Evolutionary conservation across 176 grass and related monocot species (phyloP).

Genomic region (Oropetium thomaeum): DNA sequence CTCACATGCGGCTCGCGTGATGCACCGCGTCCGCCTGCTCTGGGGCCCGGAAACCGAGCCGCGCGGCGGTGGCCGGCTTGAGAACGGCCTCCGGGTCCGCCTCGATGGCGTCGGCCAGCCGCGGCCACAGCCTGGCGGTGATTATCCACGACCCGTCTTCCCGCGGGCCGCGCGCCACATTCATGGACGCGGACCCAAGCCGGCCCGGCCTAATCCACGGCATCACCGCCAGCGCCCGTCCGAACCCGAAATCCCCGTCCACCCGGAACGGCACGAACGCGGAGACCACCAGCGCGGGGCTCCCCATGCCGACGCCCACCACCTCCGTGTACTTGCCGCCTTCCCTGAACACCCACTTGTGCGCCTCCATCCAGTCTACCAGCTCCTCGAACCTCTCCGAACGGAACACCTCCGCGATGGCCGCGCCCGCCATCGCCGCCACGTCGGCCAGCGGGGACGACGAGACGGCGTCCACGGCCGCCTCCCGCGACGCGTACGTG

Average conservation of each 20-base stretch:
- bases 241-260: constrained; percentile 65
- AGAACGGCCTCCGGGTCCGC: constrained; percentile 44
- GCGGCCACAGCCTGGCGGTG: constrained; percentile 54
- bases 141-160: constrained; percentile 64
- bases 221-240: constrained; percentile 37
- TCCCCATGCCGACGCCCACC: constrained; percentile 55
- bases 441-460: constrained; percentile 28
- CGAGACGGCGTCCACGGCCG: constrained; percentile 3
- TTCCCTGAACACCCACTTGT: constrained; percentile 31
- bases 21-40: background rate
- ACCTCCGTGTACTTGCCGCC: constrained; percentile 67
- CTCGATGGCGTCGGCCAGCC: constrained; percentile 49
- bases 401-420: constrained; percentile 43
- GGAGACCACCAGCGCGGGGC: constrained; percentile 46
- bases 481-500: constrained; percentile 55
- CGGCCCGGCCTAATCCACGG: constrained; percentile 46
- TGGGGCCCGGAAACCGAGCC: constrained; percentile 28
- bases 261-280: constrained; percentile 46
- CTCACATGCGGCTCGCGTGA: background rate
- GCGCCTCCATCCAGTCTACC: constrained; percentile 78
- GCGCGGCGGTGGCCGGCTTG: constrained; percentile 42
- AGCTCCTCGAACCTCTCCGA: constrained; percentile 62
- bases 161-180: constrained; percentile 35
- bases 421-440: constrained; percentile 28
- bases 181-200: constrained; percentile 44